Evolutionary conservation across 2,329 filamentous ascomycete species (phyloP).

Genomic region (Lizonia empirigonia): DNA sequence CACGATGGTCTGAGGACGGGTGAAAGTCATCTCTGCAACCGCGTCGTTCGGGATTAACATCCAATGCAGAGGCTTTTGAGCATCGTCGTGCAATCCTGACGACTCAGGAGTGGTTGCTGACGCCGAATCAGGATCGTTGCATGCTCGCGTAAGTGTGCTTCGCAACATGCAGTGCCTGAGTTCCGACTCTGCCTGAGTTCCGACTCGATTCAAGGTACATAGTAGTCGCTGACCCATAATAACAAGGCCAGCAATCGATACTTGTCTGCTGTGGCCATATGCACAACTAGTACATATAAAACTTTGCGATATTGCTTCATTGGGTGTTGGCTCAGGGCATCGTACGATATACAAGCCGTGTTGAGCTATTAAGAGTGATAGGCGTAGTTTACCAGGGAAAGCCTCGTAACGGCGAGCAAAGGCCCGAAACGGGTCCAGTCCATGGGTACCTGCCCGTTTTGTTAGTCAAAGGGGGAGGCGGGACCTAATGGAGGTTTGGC

Average conservation of each 20-base stretch:
- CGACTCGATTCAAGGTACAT: not conserved
- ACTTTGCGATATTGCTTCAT: slow-evolving; percentile 9
- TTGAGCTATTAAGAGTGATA: slow-evolving; percentile 11
- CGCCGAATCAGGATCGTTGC: not conserved
- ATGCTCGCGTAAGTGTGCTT: not conserved
- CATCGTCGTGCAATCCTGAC: not conserved
- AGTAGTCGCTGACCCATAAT: not conserved
- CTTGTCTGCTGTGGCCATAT: slow-evolving; percentile 1
- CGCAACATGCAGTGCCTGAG: not conserved
- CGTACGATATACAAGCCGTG: slow-evolving; percentile 13
- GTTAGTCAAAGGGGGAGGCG: slow-evolving; percentile 7
- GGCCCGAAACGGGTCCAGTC: slow-evolving; percentile 12
- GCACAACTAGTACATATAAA: not conserved
- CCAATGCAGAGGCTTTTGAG: not conserved
- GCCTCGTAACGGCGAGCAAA: slow-evolving; percentile 10
- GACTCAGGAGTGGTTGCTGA: not conserved
- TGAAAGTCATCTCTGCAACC: not conserved
- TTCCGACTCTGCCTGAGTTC: not conserved
- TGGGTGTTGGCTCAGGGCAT: slow-evolving; percentile 3
- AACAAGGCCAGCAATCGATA: slow-evolving; percentile 4
- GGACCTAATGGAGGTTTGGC: slow-evolving; percentile 1
- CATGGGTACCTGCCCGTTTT: slow-evolving; percentile 12
- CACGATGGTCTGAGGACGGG: not conserved
- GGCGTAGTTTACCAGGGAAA: slow-evolving; percentile 8
- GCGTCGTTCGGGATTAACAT: not conserved